Evolutionary conservation across 495 filamentous ascomycete genomes (phyloP), one percentile per base, ranked within the genome.

Genomic region (Aspergillus wentii): DNA sequence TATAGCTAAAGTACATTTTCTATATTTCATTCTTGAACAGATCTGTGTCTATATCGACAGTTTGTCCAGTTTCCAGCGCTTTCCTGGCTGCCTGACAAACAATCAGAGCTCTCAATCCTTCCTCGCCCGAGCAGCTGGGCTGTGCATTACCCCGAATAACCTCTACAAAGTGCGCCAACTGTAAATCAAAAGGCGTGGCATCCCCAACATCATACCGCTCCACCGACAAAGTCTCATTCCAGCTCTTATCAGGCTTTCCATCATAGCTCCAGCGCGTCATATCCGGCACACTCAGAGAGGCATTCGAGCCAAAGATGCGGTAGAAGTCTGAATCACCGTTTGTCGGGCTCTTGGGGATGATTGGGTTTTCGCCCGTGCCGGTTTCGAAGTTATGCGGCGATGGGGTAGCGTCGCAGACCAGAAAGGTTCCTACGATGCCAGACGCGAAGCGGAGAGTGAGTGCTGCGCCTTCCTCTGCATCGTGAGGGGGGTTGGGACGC

Each of bases 341-440:
- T 9, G 56, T 43, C 3, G 54, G 31, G 2, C 60, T 51, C 2
- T 48, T 41, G 3, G 73, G 67, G 30, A 80, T 70, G 5, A 63
- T 52, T 0, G 76, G 74, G 46, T 79, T 80, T 51, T 80, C 78
- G 1, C 78, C 74, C 3, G 76, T 78, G 1, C 75, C 75, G 1
- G 56, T 48, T 40, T 79, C 76, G 34, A 78, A 79, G 37, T 61
- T 75, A 40, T 74, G 64, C 4, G 76, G 74, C 8, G 64, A 67
- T 0, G 74, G 62, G 0, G 69, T 66, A 3, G 64, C 63, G 42
- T 81, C 77, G 31, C 59, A 69, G 15, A 77, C 49, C 1, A 80
- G 40, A 50, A 80, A 82, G 2, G 74, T 75, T 1, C 75, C 77
- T 1, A 80, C 76, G 4, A 74, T 64, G 0, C 77, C 78, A n/a